These are phyloP conservation scores for Penicillium soppii DNA, from an alignment of 495 filamentous ascomycete genomes.

Conservation along the genomic window DNA sequence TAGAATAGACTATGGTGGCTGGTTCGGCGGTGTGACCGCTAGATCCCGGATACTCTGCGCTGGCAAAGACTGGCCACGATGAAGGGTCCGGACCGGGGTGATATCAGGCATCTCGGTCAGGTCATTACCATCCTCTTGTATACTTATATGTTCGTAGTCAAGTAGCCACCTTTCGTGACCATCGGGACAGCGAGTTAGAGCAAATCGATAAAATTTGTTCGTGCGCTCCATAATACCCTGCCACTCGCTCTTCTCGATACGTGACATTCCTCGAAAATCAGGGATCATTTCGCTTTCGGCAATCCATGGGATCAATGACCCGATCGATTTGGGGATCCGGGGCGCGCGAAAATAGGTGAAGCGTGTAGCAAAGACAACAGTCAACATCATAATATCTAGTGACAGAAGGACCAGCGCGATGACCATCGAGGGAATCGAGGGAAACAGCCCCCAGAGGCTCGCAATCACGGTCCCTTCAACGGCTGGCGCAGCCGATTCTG, in stretches of 20 bases:
- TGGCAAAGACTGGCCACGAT: background rate
- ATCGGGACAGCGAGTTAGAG: background rate
- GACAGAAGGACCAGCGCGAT: background rate
- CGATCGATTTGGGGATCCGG: conserved; percentile 20
- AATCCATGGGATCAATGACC: conserved; percentile 26
- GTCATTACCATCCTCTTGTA: background rate
- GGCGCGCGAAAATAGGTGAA: conserved; percentile 17
- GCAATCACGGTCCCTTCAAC: background rate
- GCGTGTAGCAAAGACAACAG: conserved; percentile 16
- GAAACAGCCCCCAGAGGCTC: background rate
- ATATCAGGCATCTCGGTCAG: background rate
- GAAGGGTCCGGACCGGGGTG: background rate
- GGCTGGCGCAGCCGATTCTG: background rate
- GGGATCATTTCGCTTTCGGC: conserved; percentile 15
- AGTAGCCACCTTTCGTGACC: background rate
- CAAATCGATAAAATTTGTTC: background rate
- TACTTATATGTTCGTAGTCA: background rate
- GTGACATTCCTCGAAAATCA: conserved; percentile 1
- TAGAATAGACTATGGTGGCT: background rate
- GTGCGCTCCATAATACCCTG: background rate
- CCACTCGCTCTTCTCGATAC: background rate
- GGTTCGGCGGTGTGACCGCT: background rate
- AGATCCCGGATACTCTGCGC: background rate
- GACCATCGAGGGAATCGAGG: background rate
- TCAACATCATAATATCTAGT: conserved; percentile 9